Base-by-base conservation (phyloP, 306 rosid genomes). In the Vigna reflexopilosa region DNA sequence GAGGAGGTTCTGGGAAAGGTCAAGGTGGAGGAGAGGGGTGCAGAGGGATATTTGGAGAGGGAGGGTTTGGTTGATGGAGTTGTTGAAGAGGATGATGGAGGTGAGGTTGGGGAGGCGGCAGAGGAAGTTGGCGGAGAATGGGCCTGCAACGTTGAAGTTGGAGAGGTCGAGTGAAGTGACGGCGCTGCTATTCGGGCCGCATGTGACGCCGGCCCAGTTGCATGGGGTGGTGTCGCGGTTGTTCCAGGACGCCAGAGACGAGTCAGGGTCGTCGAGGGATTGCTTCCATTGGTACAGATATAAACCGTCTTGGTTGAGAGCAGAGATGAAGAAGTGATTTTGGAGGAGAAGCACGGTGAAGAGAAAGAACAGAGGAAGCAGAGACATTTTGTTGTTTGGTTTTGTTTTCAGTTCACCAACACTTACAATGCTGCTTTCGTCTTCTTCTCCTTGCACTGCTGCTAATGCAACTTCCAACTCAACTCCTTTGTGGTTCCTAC, bases 1-100 rank as follows among this genome's bases (percentile, higher is more conserved):
- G 82, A 95, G 90, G 54, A 92, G 91, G 66, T 95, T 95, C 83
- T 95, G 92, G 13, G 96, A 51, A 66, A 95, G 91, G 88, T 95
- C 93, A 32, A 95, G 92, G 70, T 82, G 86, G 19, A 58, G 19
- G 73, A 95, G 92, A 22, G 17, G 36, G 6, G 22, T 56, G 70
- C 98, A 95, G 30, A 81, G 51, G 57, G 93, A 79, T 80, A 92
- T 73, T 0, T 81, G 83, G 0, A 32, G 24, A 2, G 96, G 89
- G 40, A 92, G 92, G n/a, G 89, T 67, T 72, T 87, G 57, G 85
- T 85, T 85, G 67, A 95, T 85, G 85, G 92, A 87, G 90, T 92
- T 95, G 85, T 91, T 91, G 81, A 2, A 83, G 72, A 95, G 82
- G 20, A 84, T 77, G 19, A 95, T 15, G 64, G 75, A 83, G 11